Base-by-base conservation (phyloP, 768 basidiomycete genomes). In the Termitomyces sp. region DNA sequence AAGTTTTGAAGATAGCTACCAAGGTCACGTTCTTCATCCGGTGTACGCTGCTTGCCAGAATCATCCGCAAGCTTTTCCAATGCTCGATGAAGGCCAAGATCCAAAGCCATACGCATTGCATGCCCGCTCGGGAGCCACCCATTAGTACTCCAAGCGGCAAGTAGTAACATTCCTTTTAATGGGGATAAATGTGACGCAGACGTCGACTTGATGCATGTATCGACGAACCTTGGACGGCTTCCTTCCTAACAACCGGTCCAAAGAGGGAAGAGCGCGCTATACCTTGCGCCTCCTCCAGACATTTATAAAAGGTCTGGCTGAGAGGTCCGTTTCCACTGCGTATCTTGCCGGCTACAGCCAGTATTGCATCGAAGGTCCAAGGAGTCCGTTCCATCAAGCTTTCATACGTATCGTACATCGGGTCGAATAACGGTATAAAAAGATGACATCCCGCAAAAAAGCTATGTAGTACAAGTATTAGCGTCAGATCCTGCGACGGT, bases 401-500 rank as follows among this genome's bases (percentile, higher is more conserved):
- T 70, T 96, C 94, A 75, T 91, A 95, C 16, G 92, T 92, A 78
- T 98, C 95, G 73, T 94, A 96, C 58, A 78, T 75, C 33, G 92
- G 90, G 74, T 97, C 94, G 77, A 95, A 97, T 60, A 97, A 79
- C 48, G 95, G 94, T 63, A 97, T 93, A 79, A 97, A 98, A 69
- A 94, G 82, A 76, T 97, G 91, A 74, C 94, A 97, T 50, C 94
- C 94, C 57, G 90, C 87, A 77, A 96, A 96, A 79, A 96, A 98
- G 67, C 92, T 94, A 77, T 60, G 67, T 68, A 56, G 32, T 57
- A 64, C 68, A 52, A 72, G 69, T 64, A 68, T 69, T 70, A 70
- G 70, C 66, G 73, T 71, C 70, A 69, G 63, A 64, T 68, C 65
- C 69, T 59, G 56, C 61, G 56, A 40, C 60, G 58, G 66, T 66